Percentiles rank a stretch among this genome's conserved stretches.
Evolutionary conservation across 2,329 filamentous ascomycete genomes (phyloP).

Genomic region (Didymellaceae sp.): DNA sequence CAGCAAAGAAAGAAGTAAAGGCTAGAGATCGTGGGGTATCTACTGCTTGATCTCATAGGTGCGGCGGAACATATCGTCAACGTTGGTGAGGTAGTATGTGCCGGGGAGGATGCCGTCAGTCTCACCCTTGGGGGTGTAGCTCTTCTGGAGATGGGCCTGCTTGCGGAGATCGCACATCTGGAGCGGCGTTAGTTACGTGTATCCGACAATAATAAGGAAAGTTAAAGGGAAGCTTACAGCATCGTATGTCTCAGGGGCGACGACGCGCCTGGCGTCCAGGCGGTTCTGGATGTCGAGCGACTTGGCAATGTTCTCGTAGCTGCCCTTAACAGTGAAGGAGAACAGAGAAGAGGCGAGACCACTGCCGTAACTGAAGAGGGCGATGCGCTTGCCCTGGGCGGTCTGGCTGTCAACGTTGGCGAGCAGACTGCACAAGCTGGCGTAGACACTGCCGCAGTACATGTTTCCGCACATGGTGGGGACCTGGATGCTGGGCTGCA

Average conservation of each 20-base stretch:
- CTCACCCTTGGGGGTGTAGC: slow-evolving; percentile 55
- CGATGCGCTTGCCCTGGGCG: slow-evolving; percentile 59
- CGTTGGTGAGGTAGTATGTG: slow-evolving; percentile 59
- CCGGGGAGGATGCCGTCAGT: slow-evolving; percentile 54
- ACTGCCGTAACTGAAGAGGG: slow-evolving; percentile 60
- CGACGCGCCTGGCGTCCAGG: slow-evolving; percentile 53
- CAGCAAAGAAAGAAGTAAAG: slow-evolving; percentile 37
- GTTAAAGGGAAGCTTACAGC: slow-evolving; percentile 42
- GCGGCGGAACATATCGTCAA: slow-evolving; percentile 60
- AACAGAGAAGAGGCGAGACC: slow-evolving; percentile 60
- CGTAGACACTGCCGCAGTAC: slow-evolving; percentile 62
- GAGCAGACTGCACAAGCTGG: slow-evolving; percentile 56
- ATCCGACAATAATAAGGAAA: slow-evolving; percentile 19
- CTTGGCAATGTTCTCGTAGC: slow-evolving; percentile 54
- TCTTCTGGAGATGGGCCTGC: slow-evolving; percentile 58
- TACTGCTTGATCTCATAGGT: slow-evolving; percentile 59
- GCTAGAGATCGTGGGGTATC: slow-evolving; percentile 20
- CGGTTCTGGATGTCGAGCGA: slow-evolving; percentile 57
- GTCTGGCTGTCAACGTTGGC: slow-evolving; percentile 54
- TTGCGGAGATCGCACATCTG: slow-evolving; percentile 61
- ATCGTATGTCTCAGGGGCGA: slow-evolving; percentile 58
- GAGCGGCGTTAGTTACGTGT: slow-evolving; percentile 30
- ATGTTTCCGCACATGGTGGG: slow-evolving; percentile 63
- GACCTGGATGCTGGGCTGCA: slow-evolving; percentile 58
- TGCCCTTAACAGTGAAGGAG: slow-evolving; percentile 56